A percentile compares a stretch with the other conserved stretches of the same genome.
Conservation (phyloP, 441 rosid species). For the Euphorbia schlechtendalii region DNA sequence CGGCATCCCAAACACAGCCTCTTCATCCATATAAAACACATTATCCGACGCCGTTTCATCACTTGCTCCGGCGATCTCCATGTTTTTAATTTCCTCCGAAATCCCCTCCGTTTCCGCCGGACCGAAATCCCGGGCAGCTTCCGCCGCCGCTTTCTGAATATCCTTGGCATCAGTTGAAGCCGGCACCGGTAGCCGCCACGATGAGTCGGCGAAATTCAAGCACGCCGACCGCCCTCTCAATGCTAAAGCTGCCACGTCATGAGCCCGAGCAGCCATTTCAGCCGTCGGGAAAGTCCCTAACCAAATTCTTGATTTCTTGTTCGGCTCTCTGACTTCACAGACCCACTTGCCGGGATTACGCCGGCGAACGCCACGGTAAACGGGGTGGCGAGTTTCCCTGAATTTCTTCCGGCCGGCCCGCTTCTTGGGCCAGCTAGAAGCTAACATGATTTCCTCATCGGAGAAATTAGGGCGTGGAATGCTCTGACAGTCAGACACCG, state of each 20-base stretch:
- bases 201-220: conserved; percentile 87
- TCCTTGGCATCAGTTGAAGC: conserved; percentile 55
- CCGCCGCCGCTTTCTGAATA: conserved; percentile 70
- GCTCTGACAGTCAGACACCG: conserved; percentile 21
- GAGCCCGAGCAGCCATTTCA: conserved; percentile 94
- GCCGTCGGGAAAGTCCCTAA: conserved; percentile 67
- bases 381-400: conserved; percentile 78
- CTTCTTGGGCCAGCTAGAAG: conserved; percentile 72
- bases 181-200: conserved; percentile 61
- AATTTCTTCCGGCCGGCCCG: conserved; percentile 80
- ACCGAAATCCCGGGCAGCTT: conserved; percentile 55
- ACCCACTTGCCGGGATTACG: conserved; percentile 85
- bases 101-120: conserved; percentile 14
- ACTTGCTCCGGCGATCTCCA: background rate
- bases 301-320: conserved; percentile 82
- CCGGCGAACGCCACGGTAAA: conserved; percentile 66
- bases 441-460: conserved; percentile 47
- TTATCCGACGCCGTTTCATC: conserved; percentile 20
- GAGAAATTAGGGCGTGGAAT: conserved; percentile 24
- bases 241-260: conserved; percentile 76
- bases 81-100: background rate
- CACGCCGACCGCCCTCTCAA: conserved; percentile 70
- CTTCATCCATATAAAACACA: conserved; percentile 49
- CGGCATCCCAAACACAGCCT: conserved; percentile 50
- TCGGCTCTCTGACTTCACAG: conserved; percentile 77